Percentiles rank a stretch among this genome's conserved stretches.
Conservation (phyloP, 1,139 yeast genomes). For the Arxiozyma telluris region DNA sequence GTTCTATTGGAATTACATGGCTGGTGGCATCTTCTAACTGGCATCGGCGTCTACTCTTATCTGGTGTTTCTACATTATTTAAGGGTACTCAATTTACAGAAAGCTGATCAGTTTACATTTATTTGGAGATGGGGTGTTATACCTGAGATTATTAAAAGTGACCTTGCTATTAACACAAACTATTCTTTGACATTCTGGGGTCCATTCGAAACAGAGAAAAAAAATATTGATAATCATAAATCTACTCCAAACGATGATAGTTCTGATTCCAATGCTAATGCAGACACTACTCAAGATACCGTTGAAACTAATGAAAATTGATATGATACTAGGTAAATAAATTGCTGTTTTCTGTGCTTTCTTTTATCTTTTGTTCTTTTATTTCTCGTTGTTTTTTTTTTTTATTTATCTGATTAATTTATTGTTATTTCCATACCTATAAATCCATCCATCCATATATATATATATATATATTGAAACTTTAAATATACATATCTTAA, state of each 20-base stretch:
- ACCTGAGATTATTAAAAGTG: constrained; percentile 34
- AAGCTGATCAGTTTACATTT: constrained; percentile 43
- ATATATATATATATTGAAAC: too few species aligned
- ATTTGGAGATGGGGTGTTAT: constrained; percentile 43
- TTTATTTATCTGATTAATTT: too few species aligned
- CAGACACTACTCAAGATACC: not conserved
- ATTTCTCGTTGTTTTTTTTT: not conserved
- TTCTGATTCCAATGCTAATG: not conserved
- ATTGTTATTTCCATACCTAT: not conserved
- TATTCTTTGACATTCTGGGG: constrained; percentile 25
- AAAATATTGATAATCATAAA: too few species aligned
- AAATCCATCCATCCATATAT: not conserved
- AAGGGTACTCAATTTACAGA: constrained; percentile 50
- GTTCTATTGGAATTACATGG: constrained; percentile 86
- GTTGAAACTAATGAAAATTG: too few species aligned
- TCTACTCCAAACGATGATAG: not conserved
- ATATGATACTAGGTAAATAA: too few species aligned
- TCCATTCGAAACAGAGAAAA: constrained; percentile 6
- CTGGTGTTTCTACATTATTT: constrained; percentile 55
- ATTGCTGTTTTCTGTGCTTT: not conserved
- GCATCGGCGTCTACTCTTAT: constrained; percentile 68
- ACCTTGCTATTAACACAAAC: constrained; percentile 18
- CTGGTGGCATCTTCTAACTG: constrained; percentile 95
- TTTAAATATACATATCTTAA: too few species aligned
- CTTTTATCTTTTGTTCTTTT: too few species aligned